Conservation (phyloP, 306 rosid genomes). For the Citrullus mucosospermus region DNA sequence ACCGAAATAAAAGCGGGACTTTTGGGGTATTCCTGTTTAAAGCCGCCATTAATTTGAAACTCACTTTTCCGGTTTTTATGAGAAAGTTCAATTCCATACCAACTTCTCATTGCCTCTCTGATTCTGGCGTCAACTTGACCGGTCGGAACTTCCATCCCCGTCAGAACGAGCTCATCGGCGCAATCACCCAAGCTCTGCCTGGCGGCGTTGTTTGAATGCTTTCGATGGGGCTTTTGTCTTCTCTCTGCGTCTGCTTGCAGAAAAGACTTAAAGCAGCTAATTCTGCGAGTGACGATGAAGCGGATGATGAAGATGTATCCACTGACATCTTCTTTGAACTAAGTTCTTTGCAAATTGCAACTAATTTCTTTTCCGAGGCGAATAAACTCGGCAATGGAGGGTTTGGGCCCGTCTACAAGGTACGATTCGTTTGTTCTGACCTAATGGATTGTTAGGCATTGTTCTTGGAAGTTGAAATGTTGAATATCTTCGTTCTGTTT, state of each 20-base stretch:
- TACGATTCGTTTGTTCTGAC: neutral
- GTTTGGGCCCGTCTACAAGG: constrained; percentile 91
- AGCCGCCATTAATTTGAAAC: neutral
- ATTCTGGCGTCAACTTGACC: neutral
- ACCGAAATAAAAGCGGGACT: neutral
- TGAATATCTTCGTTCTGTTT: neutral
- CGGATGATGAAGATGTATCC: constrained; percentile 14
- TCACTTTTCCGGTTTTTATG: neutral
- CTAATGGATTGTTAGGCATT: neutral
- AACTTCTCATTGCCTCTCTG: neutral
- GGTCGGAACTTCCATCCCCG: neutral
- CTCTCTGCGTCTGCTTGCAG: constrained; percentile 26
- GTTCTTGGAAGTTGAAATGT: neutral
- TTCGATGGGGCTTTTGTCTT: constrained; percentile 27
- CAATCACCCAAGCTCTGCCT: neutral
- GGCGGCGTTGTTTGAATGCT: constrained; percentile 8
- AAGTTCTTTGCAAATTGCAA: constrained; percentile 53
- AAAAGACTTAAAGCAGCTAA: constrained; percentile 9
- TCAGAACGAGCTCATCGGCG: neutral
- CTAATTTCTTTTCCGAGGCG: constrained; percentile 53
- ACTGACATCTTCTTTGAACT: constrained; percentile 42
- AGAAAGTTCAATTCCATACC: neutral
- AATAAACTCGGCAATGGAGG: constrained; percentile 89
- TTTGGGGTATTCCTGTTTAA: neutral
- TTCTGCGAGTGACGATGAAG: constrained; percentile 10